Percentiles rank a stretch among this genome's conserved stretches.
These are phyloP conservation scores for Ophiostoma fasciatum DNA, from an alignment of 2,329 filamentous ascomycete genomes.

Conservation along the genomic window DNA sequence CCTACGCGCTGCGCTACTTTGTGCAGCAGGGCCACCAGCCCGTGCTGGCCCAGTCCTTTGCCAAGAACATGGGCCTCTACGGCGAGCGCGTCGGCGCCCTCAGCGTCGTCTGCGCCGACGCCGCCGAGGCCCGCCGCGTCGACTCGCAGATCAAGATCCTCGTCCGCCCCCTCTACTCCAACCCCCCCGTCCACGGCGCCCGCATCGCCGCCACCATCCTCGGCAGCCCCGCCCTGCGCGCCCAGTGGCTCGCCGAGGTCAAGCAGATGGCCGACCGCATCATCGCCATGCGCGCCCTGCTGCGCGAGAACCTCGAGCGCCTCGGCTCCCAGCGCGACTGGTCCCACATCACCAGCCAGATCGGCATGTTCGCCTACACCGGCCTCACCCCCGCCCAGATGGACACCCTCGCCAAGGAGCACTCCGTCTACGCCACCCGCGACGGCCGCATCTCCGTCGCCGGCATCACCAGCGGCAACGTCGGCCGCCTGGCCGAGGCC, in stretches of 20 bases:
- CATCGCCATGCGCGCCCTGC: constrained; percentile 70
- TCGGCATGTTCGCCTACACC: constrained; percentile 98
- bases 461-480: constrained; percentile 67
- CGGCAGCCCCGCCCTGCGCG: constrained; percentile 68
- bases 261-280: constrained; percentile 92
- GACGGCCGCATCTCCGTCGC: constrained; percentile 78
- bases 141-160: constrained; percentile 83
- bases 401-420: constrained; percentile 80
- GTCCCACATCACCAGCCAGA: constrained; percentile 97
- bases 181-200: constrained; percentile 88
- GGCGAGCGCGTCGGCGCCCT: constrained; percentile 93
- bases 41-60: constrained; percentile 81
- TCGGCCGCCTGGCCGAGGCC: constrained; percentile 64
- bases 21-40: constrained; percentile 83
- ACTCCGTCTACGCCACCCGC: constrained; percentile 95
- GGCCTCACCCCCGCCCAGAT: constrained; percentile 84
- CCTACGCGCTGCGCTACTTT: constrained; percentile 89
- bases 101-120: constrained; percentile 74
- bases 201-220: constrained; percentile 74
- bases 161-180: constrained; percentile 94
- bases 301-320: constrained; percentile 69
- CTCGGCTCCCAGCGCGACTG: constrained; percentile 77
- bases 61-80: constrained; percentile 96
- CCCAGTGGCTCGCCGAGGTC: constrained; percentile 86
- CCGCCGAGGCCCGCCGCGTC: constrained; percentile 45